These are phyloP conservation scores for Lactarius indigo DNA, from an alignment of 768 basidiomycete genomes.

Conservation along the genomic window DNA sequence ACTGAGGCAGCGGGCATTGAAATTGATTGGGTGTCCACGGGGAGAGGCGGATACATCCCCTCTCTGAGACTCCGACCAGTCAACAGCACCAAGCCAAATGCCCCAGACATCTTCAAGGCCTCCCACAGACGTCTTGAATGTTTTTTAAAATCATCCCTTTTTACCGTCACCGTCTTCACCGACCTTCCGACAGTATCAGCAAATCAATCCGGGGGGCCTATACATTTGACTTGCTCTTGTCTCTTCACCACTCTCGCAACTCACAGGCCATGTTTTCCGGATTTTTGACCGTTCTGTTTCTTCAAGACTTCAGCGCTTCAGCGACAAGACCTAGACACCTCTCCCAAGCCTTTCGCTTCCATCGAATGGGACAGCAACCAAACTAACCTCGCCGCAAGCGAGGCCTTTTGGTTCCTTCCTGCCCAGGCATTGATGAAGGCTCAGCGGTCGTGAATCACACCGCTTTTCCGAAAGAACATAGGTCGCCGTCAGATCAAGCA, in stretches of 20 bases:
- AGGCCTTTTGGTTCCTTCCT: background rate
- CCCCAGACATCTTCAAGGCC: background rate
- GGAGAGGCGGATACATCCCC: background rate
- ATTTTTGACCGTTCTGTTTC: slow-evolving; percentile 18
- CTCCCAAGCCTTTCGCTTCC: background rate
- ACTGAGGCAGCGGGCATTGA: slow-evolving; percentile 13
- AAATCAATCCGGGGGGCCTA: background rate
- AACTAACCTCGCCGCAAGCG: background rate
- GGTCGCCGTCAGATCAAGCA: slow-evolving; percentile 1
- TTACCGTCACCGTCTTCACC: background rate
- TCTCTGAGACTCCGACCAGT: background rate
- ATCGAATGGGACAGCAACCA: background rate
- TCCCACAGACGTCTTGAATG: background rate
- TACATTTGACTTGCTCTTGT: slow-evolving; percentile 9
- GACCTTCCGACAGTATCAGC: background rate
- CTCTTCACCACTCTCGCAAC: background rate
- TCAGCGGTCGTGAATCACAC: background rate
- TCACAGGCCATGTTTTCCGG: slow-evolving; percentile 1
- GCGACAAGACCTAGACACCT: background rate
- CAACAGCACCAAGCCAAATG: background rate
- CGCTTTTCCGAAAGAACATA: background rate
- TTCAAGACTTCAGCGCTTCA: background rate
- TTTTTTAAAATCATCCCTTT: background rate
- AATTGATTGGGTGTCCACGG: background rate
- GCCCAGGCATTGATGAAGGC: background rate